Conservation (phyloP, 257 asterid genomes). For the Rehmannia glutinosa region DNA sequence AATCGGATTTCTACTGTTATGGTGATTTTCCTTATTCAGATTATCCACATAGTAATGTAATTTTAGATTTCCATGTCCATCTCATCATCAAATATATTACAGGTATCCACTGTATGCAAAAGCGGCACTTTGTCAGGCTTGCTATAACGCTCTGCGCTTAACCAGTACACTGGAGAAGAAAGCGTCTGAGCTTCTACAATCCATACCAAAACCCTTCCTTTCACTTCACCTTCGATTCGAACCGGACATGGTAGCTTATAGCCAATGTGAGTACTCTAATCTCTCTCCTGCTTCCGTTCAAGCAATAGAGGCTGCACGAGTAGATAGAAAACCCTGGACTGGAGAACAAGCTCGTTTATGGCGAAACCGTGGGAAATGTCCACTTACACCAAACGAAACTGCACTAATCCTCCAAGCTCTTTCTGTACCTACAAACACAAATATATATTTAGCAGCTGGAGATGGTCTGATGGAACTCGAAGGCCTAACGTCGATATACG, state of each 20-base stretch:
- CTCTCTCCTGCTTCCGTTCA: constrained; percentile 63
- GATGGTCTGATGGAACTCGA: constrained; percentile 90
- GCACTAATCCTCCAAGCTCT: constrained; percentile 74
- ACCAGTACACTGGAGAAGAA: constrained; percentile 55
- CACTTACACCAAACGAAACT: constrained; percentile 93
- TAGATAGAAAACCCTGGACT: constrained; percentile 83
- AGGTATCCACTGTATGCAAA: constrained; percentile 88
- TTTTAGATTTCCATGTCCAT: not conserved
- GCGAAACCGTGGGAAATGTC: constrained; percentile 94
- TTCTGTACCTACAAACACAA: constrained; percentile 66
- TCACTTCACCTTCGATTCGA: constrained; percentile 97
- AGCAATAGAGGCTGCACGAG: constrained; percentile 78
- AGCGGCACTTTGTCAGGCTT: constrained; percentile 93
- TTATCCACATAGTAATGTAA: not conserved
- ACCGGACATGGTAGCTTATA: constrained; percentile 98
- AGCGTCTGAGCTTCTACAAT: constrained; percentile 66
- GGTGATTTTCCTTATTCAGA: no score
- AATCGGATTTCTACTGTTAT: no score
- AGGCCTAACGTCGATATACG: constrained; percentile 67
- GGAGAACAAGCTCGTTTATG: constrained; percentile 85
- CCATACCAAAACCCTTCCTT: constrained; percentile 98
- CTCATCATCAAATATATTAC: constrained; percentile 16
- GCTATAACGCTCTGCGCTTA: constrained; percentile 76
- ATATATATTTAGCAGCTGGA: constrained; percentile 93
- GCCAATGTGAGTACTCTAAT: constrained; percentile 72